Conservation (phyloP, 306 rosid species). For the Quercus variabilis region DNA sequence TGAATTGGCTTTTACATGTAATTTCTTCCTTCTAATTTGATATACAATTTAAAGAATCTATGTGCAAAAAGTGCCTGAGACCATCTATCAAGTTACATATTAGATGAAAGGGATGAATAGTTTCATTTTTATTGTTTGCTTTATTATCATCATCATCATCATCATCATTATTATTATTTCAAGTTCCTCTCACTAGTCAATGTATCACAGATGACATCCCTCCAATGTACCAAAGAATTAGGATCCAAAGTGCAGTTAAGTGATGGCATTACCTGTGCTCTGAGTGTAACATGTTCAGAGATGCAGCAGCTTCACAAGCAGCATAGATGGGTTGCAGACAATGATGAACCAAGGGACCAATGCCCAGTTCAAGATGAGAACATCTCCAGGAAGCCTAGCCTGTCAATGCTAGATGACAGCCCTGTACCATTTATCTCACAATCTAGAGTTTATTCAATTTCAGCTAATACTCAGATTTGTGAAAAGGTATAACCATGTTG, state of each 20-base stretch:
- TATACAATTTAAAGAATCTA: background rate
- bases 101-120: background rate
- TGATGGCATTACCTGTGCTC: constrained; percentile 41
- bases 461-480: constrained; percentile 29
- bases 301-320: constrained; percentile 40
- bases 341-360: constrained; percentile 45
- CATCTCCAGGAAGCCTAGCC: constrained; percentile 30
- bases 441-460: constrained; percentile 28
- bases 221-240: constrained; percentile 57
- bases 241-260: constrained; percentile 44
- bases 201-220: constrained; percentile 51
- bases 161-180: background rate
- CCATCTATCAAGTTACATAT: background rate
- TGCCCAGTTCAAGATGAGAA: constrained; percentile 54
- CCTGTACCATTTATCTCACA: constrained; percentile 18
- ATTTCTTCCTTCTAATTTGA: background rate
- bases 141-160: background rate
- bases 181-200: constrained; percentile 29
- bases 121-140: background rate
- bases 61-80: background rate
- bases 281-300: constrained; percentile 45
- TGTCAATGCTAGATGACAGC: constrained; percentile 29
- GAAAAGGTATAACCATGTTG: constrained; percentile 44
- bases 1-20: background rate
- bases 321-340: constrained; percentile 29